phyloP scores from a whole-genome alignment of 73 alveolate genomes.

The Paramecium pentaurelia region DNA sequence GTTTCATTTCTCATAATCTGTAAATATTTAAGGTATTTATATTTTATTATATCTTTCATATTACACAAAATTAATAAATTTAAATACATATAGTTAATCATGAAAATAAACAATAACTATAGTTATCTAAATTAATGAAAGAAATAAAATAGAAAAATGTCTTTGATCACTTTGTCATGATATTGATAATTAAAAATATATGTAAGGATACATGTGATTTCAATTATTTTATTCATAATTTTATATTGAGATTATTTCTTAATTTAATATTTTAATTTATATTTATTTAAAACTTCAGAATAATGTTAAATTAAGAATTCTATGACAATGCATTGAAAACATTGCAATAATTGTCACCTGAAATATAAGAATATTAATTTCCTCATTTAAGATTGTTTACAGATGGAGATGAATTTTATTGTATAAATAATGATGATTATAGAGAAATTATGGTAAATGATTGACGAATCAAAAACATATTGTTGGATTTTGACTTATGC shows the following conservation, averaged over 20 bases:
- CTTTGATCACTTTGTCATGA: too few relatives aligned
- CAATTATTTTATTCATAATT: background rate
- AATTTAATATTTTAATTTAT: background rate
- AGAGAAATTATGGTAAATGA: background rate
- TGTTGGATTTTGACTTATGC: slow-evolving; percentile 44
- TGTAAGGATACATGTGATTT: background rate
- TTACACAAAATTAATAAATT: too few relatives aligned
- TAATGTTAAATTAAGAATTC: background rate
- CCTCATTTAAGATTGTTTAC: background rate
- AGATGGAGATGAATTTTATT: slow-evolving; percentile 26
- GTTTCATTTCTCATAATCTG: too few relatives aligned
- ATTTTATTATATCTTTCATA: too few relatives aligned
- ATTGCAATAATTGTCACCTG: background rate
- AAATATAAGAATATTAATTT: background rate
- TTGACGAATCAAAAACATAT: slow-evolving; percentile 14
- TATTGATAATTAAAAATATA: too few relatives aligned
- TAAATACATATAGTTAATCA: too few relatives aligned
- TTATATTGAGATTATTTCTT: too few relatives aligned
- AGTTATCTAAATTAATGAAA: too few relatives aligned
- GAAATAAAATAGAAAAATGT: background rate
- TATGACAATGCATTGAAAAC: background rate
- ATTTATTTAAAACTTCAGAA: background rate
- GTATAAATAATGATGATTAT: background rate
- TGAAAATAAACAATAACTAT: too few relatives aligned
- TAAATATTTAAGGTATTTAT: too few relatives aligned